Percentiles rank a stretch among this genome's conserved stretches.
These are phyloP conservation scores for Annulohypoxylon bovei DNA, from an alignment of 495 filamentous ascomycete species.

Conservation along the genomic window DNA sequence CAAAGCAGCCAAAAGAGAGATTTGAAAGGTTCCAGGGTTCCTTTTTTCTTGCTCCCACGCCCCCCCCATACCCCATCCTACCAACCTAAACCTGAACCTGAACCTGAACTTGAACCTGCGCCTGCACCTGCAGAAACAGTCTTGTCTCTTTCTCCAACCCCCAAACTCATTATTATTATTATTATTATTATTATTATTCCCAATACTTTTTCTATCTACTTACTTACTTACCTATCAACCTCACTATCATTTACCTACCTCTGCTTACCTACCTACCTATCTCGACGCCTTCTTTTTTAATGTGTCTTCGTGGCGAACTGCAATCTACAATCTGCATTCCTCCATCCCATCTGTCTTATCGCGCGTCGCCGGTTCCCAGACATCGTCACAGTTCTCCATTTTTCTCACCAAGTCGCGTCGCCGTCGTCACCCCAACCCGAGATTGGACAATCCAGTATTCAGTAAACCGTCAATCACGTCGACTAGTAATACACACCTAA, in stretches of 20 bases:
- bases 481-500: constrained; percentile 40
- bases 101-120: constrained; percentile 1
- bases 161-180: constrained; percentile 32
- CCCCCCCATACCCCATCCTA: constrained; percentile 33
- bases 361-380: constrained; percentile 37
- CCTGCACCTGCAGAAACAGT: constrained; percentile 13
- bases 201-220: constrained; percentile 31
- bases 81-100: constrained; percentile 8
- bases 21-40: constrained; percentile 36
- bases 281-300: constrained; percentile 43
- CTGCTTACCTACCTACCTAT: constrained; percentile 52
- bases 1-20: constrained; percentile 36
- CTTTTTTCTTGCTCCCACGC: constrained; percentile 39
- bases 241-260: constrained; percentile 34
- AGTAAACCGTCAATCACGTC: constrained; percentile 34
- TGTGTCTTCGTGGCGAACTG: constrained; percentile 32
- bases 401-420: constrained; percentile 53
- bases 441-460: constrained; percentile 42
- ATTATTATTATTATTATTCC: constrained; percentile 30
- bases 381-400: constrained; percentile 49
- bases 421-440: constrained; percentile 50
- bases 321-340: constrained; percentile 38
- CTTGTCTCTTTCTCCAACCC: constrained; percentile 34
- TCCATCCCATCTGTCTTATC: constrained; percentile 27
- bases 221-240: constrained; percentile 26